Evolutionary conservation across 2,329 filamentous ascomycete genomes (phyloP).

Genomic region (Plenodomus tracheiphilus): DNA sequence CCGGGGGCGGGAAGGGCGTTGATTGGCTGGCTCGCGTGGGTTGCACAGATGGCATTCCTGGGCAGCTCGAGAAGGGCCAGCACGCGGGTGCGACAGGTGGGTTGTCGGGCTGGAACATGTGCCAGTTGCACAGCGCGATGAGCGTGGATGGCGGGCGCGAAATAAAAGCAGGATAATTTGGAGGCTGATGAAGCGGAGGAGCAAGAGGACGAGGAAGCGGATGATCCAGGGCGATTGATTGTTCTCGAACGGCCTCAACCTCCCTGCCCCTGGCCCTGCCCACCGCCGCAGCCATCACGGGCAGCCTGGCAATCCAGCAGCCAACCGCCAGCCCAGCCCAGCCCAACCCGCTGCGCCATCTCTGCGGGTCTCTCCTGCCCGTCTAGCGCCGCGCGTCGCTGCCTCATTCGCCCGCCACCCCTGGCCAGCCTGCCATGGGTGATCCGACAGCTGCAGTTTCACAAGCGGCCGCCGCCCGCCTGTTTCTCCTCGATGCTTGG

Average conservation of each 20-base stretch:
- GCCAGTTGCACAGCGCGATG: too few species aligned
- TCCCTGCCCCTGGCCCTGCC: not conserved
- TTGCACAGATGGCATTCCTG: not conserved
- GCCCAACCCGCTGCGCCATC: not conserved
- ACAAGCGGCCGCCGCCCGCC: conserved; percentile 23
- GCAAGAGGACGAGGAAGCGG: not conserved
- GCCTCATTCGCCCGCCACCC: conserved; percentile 27
- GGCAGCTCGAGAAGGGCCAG: too few species aligned
- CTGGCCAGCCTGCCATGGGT: conserved; percentile 19
- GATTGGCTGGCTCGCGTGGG: not conserved
- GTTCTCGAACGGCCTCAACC: not conserved
- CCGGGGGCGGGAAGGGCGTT: not conserved
- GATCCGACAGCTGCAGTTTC: conserved; percentile 18
- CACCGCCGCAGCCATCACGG: conserved; percentile 13
- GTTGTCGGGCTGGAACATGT: too few species aligned
- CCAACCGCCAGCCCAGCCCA: too few species aligned
- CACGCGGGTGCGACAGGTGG: not conserved
- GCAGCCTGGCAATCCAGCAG: too few species aligned
- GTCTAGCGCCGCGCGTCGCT: conserved; percentile 33
- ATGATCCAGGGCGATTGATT: not conserved
- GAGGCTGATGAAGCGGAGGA: too few species aligned
- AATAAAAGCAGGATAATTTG: too few species aligned
- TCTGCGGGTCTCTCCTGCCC: not conserved
- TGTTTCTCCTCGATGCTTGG: conserved; percentile 14
- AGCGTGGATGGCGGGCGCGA: too few species aligned